A percentile compares a stretch with the other conserved stretches of the same genome.
phyloP scores from a whole-genome alignment of 768 basidiomycete species.

The Boletus subparvulus region DNA sequence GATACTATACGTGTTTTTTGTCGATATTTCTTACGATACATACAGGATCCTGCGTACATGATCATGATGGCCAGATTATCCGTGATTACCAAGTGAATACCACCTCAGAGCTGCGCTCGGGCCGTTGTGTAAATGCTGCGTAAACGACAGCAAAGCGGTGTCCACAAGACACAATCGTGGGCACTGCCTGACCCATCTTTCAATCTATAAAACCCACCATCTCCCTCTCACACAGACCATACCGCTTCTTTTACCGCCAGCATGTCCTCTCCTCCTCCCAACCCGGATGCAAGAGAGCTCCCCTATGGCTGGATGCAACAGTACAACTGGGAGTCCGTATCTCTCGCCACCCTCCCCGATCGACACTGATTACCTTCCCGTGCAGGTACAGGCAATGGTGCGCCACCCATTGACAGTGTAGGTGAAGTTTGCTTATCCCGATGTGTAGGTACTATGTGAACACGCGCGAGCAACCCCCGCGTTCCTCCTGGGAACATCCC shows the following conservation, averaged over 20 bases:
- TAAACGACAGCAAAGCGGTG: slow-evolving; percentile 35
- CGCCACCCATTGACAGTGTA: slow-evolving; percentile 14
- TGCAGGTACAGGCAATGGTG: slow-evolving; percentile 68
- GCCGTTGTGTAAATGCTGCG: slow-evolving; percentile 17
- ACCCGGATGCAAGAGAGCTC: slow-evolving; percentile 58
- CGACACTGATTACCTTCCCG: slow-evolving; percentile 24
- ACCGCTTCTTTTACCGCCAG: slow-evolving; percentile 14
- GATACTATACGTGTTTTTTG: slow-evolving; percentile 28
- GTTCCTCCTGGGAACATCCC: slow-evolving; percentile 71
- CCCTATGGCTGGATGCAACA: slow-evolving; percentile 70
- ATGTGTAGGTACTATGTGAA: slow-evolving; percentile 74
- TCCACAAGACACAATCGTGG: slow-evolving; percentile 25
- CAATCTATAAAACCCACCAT: slow-evolving; percentile 24
- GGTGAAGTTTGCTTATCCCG: not conserved
- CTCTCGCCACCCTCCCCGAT: slow-evolving; percentile 13
- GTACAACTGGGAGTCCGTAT: slow-evolving; percentile 63
- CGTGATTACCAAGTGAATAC: slow-evolving; percentile 2
- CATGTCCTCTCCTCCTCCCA: slow-evolving; percentile 47
- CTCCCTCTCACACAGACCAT: slow-evolving; percentile 25
- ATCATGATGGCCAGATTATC: not conserved
- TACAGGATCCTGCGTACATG: slow-evolving; percentile 6
- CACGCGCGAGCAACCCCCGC: slow-evolving; percentile 57
- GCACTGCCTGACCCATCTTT: slow-evolving; percentile 15
- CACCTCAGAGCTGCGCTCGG: slow-evolving; percentile 4
- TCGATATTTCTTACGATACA: slow-evolving; percentile 30